Evolutionary conservation across 192 early-diverging fungal genomes (phyloP).

Genomic region (Fimicolochytrium jonesii): DNA sequence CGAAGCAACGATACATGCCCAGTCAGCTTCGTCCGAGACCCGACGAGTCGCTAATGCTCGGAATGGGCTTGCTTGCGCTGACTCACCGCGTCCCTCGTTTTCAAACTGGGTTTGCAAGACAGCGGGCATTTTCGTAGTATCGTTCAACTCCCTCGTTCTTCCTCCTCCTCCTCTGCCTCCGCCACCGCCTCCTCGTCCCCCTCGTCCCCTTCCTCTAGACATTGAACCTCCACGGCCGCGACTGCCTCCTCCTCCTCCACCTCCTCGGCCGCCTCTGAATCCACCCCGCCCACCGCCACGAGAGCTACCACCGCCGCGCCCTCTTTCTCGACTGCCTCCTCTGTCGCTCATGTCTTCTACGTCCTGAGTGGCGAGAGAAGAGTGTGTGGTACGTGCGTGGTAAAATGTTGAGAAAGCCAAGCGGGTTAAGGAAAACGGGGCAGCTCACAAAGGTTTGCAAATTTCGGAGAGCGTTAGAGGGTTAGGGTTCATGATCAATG

Average conservation of each 20-base stretch:
- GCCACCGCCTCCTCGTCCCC: neutral
- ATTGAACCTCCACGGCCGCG: neutral
- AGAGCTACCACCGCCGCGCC: neutral
- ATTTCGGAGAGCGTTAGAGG: too few species aligned
- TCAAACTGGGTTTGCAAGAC: neutral
- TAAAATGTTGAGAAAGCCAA: too few species aligned
- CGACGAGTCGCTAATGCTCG: neutral
- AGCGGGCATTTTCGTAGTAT: conserved; percentile 13
- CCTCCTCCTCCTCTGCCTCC: neutral
- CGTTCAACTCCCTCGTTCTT: neutral
- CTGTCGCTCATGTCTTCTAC: too few species aligned
- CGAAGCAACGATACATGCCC: neutral
- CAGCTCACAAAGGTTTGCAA: too few species aligned
- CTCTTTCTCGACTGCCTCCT: too few species aligned
- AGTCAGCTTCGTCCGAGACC: neutral
- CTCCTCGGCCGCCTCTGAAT: neutral
- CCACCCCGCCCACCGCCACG: neutral
- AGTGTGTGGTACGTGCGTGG: too few species aligned
- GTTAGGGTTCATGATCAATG: too few species aligned
- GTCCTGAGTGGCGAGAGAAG: too few species aligned
- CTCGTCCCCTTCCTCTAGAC: neutral
- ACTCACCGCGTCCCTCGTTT: neutral
- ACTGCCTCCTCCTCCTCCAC: conserved; percentile 4
- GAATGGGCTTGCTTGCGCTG: too few species aligned
- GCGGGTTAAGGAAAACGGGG: too few species aligned